Percentiles rank a stretch among this genome's conserved stretches.
phyloP scores from a whole-genome alignment of 164 flowering plant species.

The Aristolochia contorta region DNA sequence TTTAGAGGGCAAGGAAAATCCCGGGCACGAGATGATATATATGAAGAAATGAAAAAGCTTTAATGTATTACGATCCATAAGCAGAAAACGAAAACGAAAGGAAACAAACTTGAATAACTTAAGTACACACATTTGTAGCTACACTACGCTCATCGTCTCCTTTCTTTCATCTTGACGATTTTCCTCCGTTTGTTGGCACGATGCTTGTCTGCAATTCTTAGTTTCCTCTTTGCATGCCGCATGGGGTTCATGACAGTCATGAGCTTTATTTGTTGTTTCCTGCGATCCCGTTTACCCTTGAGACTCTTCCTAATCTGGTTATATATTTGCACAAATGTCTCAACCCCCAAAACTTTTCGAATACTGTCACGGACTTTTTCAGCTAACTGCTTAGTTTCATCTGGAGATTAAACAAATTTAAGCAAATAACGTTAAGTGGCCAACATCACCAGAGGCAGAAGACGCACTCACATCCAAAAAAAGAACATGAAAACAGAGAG shows the following conservation, averaged over 20 bases:
- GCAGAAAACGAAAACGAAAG: too few species aligned
- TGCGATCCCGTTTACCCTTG: constrained; percentile 63
- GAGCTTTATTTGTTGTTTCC: constrained; percentile 57
- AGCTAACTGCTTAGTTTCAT: constrained; percentile 66
- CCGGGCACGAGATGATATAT: too few species aligned
- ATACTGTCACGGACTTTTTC: constrained; percentile 44
- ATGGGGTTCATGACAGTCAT: constrained; percentile 77
- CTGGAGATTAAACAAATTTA: constrained; percentile 24
- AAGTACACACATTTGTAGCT: too few species aligned
- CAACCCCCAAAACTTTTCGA: constrained; percentile 32
- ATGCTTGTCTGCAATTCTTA: constrained; percentile 54
- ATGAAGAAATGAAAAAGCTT: too few species aligned
- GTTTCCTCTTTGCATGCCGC: constrained; percentile 80
- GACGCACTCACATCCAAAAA: neutral
- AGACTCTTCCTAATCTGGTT: constrained; percentile 49
- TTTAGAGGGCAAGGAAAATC: too few species aligned
- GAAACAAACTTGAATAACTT: too few species aligned
- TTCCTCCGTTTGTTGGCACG: constrained; percentile 71
- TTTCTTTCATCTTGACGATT: constrained; percentile 60
- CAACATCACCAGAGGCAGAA: neutral
- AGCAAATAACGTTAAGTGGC: neutral
- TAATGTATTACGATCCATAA: too few species aligned
- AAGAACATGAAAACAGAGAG: neutral
- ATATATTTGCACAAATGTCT: constrained; percentile 41
- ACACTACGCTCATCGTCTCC: constrained; percentile 30